Conservation (phyloP, 176 grass and related monocot species). For the Oryza glaberrima region DNA sequence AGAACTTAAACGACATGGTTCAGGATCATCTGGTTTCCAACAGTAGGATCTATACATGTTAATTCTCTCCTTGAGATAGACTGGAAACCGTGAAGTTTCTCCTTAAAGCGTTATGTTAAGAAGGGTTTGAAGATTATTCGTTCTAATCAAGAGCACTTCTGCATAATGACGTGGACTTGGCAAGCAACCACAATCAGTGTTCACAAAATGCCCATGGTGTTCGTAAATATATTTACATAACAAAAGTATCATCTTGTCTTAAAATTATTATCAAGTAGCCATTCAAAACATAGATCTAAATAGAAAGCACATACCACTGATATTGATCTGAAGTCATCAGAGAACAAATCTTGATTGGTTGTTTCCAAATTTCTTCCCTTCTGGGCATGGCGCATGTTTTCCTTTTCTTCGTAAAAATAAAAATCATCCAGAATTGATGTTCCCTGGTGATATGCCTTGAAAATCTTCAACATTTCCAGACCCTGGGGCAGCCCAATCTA, state of each 20-base stretch:
- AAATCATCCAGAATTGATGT: constrained; percentile 69
- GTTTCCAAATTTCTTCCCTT: not conserved
- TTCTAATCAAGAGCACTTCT: not conserved
- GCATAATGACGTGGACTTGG: not conserved
- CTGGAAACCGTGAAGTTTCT: not conserved
- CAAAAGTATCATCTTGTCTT: not conserved
- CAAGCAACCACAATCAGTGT: not conserved
- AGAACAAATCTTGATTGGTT: not conserved
- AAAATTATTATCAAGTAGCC: not conserved
- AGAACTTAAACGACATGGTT: not conserved
- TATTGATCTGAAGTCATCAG: not conserved
- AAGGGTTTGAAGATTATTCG: not conserved
- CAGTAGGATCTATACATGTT: not conserved
- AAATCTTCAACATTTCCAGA: constrained; percentile 72
- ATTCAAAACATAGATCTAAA: not conserved
- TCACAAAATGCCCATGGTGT: not conserved
- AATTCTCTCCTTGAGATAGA: not conserved
- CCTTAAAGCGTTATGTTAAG: not conserved
- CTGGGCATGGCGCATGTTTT: not conserved
- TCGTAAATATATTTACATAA: not conserved
- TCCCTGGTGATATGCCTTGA: constrained; percentile 51
- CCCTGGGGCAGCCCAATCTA: constrained; percentile 66
- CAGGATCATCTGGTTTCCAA: not conserved
- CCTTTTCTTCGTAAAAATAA: constrained; percentile 58
- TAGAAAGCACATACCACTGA: not conserved